Base-by-base conservation (phyloP, 73 alveolate genomes). In the Effrenium voratum region DNA sequence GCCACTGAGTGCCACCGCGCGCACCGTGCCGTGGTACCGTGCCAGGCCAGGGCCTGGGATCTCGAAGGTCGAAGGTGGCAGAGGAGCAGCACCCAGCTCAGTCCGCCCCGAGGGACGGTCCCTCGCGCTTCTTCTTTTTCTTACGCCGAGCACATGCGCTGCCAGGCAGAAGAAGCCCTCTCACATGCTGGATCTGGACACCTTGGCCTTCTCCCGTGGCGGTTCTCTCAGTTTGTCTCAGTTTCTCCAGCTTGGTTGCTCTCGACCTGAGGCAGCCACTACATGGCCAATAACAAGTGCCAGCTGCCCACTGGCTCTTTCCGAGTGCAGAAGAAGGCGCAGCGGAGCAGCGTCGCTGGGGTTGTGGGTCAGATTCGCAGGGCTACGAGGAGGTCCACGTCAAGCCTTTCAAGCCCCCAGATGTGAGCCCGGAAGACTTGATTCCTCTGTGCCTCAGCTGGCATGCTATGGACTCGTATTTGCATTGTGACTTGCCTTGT, bases 351-450 rank as follows among this genome's bases (percentile, higher is more conserved):
- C 22, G 34, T 3, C 12, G 55, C n/a, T n/a, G 68, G 24, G 44
- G 63, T 16, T 44, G 24, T 12, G 70, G 46, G 3, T 22, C 47
- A 4, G 50, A 43, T 34, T 44, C 26, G 57, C 80, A 92, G 97
- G 99, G 99, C 40, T 99, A 99, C 98, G 99, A 99, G 66, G 99
- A 99, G 92, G 99, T 99, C 75, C 99, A 98, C 77, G 99, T 99
- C 40, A 99, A 99, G 44, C 99, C 99, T 2, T 77, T 98, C 45
- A 95, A 93, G 98, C 99, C 90, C 55, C 99, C 98, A 5, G 98
- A 99, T 52, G 84, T 93, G 55, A 87, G 93, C 70, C 99, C 99
- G 2, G 99, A 98, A 81, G 99, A 99, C 45, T 93, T 90, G 88
- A 98, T 98, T 72, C 99, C 99, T 49, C 99, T 99, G 50, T 99